These are phyloP conservation scores for Aegilops longissima DNA, from an alignment of 176 grass and related monocot species.

Conservation along the genomic window DNA sequence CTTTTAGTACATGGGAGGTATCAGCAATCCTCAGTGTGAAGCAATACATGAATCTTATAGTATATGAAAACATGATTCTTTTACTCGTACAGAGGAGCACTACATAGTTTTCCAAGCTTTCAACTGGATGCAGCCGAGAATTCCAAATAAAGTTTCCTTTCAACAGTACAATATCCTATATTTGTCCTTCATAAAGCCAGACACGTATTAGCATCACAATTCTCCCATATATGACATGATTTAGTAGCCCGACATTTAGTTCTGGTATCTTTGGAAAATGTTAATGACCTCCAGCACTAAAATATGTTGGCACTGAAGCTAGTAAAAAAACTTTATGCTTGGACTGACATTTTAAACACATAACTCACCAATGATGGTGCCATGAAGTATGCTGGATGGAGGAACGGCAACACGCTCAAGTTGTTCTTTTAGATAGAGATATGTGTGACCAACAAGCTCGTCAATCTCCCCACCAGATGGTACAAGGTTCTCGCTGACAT, in stretches of 20 bases:
- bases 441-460: slow-evolving; percentile 84
- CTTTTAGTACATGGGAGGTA: not conserved
- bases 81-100: slow-evolving; percentile 6
- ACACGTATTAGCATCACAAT: slow-evolving; percentile 8
- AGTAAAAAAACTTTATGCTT: not conserved
- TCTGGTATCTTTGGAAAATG: not conserved
- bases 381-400: slow-evolving; percentile 96
- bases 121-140: not conserved
- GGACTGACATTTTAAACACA: slow-evolving; percentile 22
- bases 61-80: slow-evolving; percentile 7
- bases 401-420: slow-evolving; percentile 55
- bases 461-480: slow-evolving; percentile 63
- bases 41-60: slow-evolving; percentile 7
- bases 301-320: not conserved
- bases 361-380: slow-evolving; percentile 87
- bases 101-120: slow-evolving; percentile 1
- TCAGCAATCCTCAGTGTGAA: slow-evolving; percentile 5
- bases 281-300: not conserved
- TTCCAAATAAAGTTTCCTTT: not conserved
- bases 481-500: slow-evolving; percentile 66
- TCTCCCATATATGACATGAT: not conserved
- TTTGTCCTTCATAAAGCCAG: slow-evolving; percentile 2
- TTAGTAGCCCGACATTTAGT: not conserved
- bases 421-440: slow-evolving; percentile 92
- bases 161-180: not conserved